A percentile compares a stretch with the other conserved stretches of the same genome.
phyloP scores from a whole-genome alignment of 129 eudicot genomes.

The Flaveria bidentis region DNA sequence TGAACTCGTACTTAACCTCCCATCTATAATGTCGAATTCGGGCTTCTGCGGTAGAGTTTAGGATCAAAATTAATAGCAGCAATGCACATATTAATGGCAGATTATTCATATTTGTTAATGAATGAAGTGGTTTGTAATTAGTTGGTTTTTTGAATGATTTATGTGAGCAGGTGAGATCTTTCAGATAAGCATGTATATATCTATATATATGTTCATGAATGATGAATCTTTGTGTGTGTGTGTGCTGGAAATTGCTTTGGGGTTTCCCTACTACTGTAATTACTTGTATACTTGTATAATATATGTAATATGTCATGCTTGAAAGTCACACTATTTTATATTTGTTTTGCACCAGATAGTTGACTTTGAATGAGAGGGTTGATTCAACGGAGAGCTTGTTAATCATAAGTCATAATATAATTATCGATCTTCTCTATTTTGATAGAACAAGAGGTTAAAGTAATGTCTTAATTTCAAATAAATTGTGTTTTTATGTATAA shows the following conservation, averaged over 20 bases:
- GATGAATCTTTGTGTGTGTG: not conserved
- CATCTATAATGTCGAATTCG: slow-evolving; percentile 58
- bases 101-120: not conserved
- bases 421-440: no score
- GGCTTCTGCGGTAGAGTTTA: slow-evolving; percentile 48
- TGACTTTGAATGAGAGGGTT: slow-evolving; percentile 27
- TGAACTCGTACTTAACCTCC: slow-evolving; percentile 77
- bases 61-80: slow-evolving; percentile 25
- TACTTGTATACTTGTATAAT: not conserved
- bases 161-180: slow-evolving; percentile 13
- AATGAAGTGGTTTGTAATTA: slow-evolving; percentile 11
- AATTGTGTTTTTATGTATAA: no score
- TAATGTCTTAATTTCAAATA: no score
- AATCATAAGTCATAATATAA: no score
- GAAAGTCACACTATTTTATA: slow-evolving; percentile 9
- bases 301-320: not conserved
- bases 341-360: not conserved
- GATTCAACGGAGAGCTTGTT: no score
- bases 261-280: slow-evolving; percentile 11
- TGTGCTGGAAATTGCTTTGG: slow-evolving; percentile 20
- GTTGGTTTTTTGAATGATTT: not conserved
- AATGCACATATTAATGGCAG: slow-evolving; percentile 12
- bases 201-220: not conserved
- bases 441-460: no score
- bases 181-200: not conserved